Base-by-base conservation (phyloP, 441 rosid genomes). In the Corymbia citriodora region DNA sequence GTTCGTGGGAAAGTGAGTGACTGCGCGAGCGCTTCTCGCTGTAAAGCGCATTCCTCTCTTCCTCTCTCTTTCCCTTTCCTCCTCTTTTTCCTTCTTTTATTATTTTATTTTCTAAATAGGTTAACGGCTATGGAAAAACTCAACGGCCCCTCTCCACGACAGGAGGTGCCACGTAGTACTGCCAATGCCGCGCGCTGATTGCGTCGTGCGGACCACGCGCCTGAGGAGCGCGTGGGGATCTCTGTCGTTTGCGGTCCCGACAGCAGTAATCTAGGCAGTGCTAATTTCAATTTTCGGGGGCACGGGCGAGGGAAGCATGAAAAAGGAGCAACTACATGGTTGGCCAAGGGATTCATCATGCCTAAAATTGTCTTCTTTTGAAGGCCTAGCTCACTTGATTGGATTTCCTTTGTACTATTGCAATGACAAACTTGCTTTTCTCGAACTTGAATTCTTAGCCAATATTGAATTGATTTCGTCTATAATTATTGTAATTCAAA, bases 361-460 rank as follows among this genome's bases (percentile, higher is more conserved):
- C n/a, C n/a, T 79, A 12, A 23, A 7, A 23, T n/a, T 15, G n/a
- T 12, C 12, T 18, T 79, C 4, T 2, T 72, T 79, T 7, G 4
- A 25, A 7, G 17, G 85, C 18, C 45, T 40, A 23, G 52, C 18
- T 45, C n/a, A 23, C 14, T 45, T 23, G 79, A 70, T 33, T 17
- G 79, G 6, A 4, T 70, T 33, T 31, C 23, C 79, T 17, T 9
- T 23, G 6, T 70, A 33, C 45, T 33, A 70, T 63, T 63, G 33
- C 25, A 10, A 1, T 1, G 25, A 59, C n/a, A 29, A 14, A 0
- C 65, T 59, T 0, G 25, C 25, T 59, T 59, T 0, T 59, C 63
- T 59, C 63, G 2, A 59, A 23, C 63, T 59, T 6, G 7, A 59
- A 59, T 59, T 29, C 63, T 0, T 59, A 17, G 12, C 9, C 45